Evolutionary conservation across 148 eudicot species (phyloP).

Genomic region (Persicaria maculosa): DNA sequence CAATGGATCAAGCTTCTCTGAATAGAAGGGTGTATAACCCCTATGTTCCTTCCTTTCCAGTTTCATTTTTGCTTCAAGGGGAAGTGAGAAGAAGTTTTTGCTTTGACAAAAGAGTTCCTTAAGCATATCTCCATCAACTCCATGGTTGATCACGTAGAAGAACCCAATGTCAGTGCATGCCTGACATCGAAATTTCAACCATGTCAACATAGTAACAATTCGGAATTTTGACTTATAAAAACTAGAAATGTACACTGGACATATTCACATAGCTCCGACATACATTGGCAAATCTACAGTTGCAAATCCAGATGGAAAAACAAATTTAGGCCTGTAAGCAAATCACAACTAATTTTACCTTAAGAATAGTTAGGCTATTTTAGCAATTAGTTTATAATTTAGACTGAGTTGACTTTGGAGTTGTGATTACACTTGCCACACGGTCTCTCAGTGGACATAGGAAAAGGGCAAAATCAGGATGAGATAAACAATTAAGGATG

Average conservation of each 20-base stretch:
- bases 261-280: neutral
- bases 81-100: conserved; percentile 54
- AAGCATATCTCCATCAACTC: conserved; percentile 48
- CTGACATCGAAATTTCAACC: conserved; percentile 18
- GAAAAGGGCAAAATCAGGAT: neutral
- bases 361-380: too few relatives aligned
- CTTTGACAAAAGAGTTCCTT: conserved; percentile 43
- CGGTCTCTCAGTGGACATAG: neutral
- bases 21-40: conserved; percentile 64
- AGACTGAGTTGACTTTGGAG: too few relatives aligned
- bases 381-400: too few relatives aligned
- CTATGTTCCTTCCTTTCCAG: conserved; percentile 38
- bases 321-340: too few relatives aligned
- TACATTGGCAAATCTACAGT: neutral
- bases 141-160: conserved; percentile 84
- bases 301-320: neutral
- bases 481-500: neutral
- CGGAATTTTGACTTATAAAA: neutral
- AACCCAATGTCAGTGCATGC: conserved; percentile 75
- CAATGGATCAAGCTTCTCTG: conserved; percentile 56
- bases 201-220: neutral
- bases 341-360: too few relatives aligned
- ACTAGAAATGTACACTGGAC: neutral
- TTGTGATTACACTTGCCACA: neutral
- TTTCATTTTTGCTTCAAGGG: conserved; percentile 60